Percentiles rank a stretch among this genome's conserved stretches.
Conservation (phyloP, 2,329 filamentous ascomycete genomes). For the Fusarium verrucosum region DNA sequence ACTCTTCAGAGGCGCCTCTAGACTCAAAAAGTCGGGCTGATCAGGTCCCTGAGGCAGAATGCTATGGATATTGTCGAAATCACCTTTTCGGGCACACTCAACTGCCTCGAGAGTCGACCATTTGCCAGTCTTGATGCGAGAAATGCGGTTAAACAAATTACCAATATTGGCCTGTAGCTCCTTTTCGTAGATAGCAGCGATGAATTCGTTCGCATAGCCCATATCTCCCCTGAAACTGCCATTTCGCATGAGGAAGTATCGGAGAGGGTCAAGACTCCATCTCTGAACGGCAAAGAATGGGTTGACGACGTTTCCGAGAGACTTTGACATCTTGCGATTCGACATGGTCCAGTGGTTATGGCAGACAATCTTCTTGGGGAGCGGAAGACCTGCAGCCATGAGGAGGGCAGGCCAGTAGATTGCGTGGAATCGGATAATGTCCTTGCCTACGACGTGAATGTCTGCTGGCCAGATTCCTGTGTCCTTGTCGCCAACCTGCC, state of each 20-base stretch:
- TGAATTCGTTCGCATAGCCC: conserved; percentile 82
- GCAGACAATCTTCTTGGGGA: conserved; percentile 81
- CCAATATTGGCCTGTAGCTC: conserved; percentile 80
- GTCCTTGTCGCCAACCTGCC: conserved; percentile 70
- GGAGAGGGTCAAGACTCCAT: conserved; percentile 86
- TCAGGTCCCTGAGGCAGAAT: background rate
- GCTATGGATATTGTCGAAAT: conserved; percentile 27
- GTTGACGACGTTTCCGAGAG: conserved; percentile 92
- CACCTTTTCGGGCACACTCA: conserved; percentile 39
- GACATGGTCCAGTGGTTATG: conserved; percentile 97
- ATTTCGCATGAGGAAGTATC: conserved; percentile 86
- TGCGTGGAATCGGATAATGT: conserved; percentile 95
- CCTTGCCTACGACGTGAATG: conserved; percentile 93
- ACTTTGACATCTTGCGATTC: conserved; percentile 95
- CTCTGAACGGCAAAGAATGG: conserved; percentile 90
- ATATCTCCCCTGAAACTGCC: conserved; percentile 81
- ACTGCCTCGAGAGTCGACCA: conserved; percentile 75
- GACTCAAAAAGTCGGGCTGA: conserved; percentile 39
- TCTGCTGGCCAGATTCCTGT: conserved; percentile 86
- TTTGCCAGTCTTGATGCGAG: conserved; percentile 63
- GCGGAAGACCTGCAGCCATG: conserved; percentile 82
- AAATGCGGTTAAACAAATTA: conserved; percentile 79
- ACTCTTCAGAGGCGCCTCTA: conserved; percentile 40
- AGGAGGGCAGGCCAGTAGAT: conserved; percentile 98
- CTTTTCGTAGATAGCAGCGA: conserved; percentile 82